Conservation (phyloP, 2,329 filamentous ascomycete species). For the Zasmidium cellare region DNA sequence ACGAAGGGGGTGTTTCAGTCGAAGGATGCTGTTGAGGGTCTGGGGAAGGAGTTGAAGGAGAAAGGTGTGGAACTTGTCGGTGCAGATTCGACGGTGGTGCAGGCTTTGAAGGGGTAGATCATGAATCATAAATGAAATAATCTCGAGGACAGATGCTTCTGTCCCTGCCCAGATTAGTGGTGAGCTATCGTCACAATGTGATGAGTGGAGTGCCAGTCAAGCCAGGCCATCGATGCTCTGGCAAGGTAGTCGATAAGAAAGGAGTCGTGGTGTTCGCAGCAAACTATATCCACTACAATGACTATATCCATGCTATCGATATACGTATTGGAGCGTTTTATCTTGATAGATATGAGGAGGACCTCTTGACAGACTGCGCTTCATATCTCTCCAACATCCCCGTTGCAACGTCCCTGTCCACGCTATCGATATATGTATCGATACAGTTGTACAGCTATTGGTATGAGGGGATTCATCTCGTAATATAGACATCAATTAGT, state of each 20-base stretch:
- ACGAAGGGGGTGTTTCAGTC: constrained; percentile 69
- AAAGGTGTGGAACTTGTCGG: constrained; percentile 13
- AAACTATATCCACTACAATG: too few relatives aligned
- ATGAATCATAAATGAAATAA: not conserved
- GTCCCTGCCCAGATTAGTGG: not conserved
- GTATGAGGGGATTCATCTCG: not conserved
- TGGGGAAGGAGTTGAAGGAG: constrained; percentile 41
- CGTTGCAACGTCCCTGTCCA: too few relatives aligned
- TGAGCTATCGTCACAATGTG: not conserved
- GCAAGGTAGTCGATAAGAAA: too few relatives aligned
- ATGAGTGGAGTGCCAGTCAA: too few relatives aligned
- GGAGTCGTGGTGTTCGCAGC: too few relatives aligned
- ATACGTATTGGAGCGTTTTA: too few relatives aligned
- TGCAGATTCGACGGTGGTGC: constrained; percentile 10
- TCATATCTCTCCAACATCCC: too few relatives aligned
- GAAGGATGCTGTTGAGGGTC: constrained; percentile 55
- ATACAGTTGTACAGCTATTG: not conserved
- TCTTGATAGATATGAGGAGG: too few relatives aligned
- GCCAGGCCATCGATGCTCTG: too few relatives aligned
- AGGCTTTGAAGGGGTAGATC: not conserved
- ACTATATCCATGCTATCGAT: too few relatives aligned
- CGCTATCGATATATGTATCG: too few relatives aligned
- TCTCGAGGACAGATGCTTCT: not conserved
- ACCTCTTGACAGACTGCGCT: too few relatives aligned
- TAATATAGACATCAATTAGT: not conserved